These are phyloP conservation scores for Epichloe elymi DNA, from an alignment of 2,329 filamentous ascomycete species.

Conservation along the genomic window DNA sequence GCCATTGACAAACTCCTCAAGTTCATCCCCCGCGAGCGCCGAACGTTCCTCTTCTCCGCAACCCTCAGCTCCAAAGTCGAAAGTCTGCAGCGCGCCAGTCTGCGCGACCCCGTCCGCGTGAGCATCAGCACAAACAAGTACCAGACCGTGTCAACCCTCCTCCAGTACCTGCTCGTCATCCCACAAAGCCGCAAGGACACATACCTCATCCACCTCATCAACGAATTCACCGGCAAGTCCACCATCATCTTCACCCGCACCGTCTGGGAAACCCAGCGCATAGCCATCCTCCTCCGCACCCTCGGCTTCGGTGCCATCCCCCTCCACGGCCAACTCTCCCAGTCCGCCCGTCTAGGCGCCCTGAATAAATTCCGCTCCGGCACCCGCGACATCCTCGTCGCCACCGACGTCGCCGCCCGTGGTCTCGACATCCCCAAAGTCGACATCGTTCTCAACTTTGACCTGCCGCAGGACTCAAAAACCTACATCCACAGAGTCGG, in stretches of 20 bases:
- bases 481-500: slow-evolving; percentile 87
- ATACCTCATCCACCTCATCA: slow-evolving; percentile 74
- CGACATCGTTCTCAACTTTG: slow-evolving; percentile 75
- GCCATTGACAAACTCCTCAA: slow-evolving; percentile 89
- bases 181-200: slow-evolving; percentile 81
- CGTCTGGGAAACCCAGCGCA: slow-evolving; percentile 76
- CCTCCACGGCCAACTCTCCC: slow-evolving; percentile 81
- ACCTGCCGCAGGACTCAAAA: slow-evolving; percentile 73
- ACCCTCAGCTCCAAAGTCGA: slow-evolving; percentile 94
- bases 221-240: slow-evolving; percentile 75
- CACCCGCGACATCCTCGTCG: slow-evolving; percentile 74
- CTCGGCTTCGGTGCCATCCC: slow-evolving; percentile 87
- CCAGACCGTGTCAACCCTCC: slow-evolving; percentile 78
- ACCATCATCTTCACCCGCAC: slow-evolving; percentile 87
- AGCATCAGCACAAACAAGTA: slow-evolving; percentile 74
- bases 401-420: slow-evolving; percentile 85
- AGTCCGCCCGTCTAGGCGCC: slow-evolving; percentile 74
- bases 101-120: slow-evolving; percentile 73
- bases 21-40: slow-evolving; percentile 68
- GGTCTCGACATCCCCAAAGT: slow-evolving; percentile 91
- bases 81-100: slow-evolving; percentile 75
- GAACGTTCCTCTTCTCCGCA: slow-evolving; percentile 84
- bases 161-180: slow-evolving; percentile 78
- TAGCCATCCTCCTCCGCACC: slow-evolving; percentile 69
- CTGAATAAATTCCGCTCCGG: slow-evolving; percentile 80